phyloP scores from a whole-genome alignment of 441 rosid species.

The Bocquillonia castaneifolia region DNA sequence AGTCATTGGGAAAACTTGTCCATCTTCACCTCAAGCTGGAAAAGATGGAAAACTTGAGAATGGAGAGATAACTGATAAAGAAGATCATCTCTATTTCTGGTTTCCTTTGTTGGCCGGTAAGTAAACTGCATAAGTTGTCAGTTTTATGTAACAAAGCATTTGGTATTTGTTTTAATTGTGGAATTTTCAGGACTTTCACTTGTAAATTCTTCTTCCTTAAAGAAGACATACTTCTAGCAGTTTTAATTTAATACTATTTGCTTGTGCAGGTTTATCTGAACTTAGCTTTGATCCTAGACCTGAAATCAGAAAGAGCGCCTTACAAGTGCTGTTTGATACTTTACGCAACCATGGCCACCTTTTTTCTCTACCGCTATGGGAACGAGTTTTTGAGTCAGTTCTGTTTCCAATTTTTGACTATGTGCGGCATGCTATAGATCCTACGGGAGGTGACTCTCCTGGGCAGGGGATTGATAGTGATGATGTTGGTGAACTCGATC shows the following conservation, averaged over 20 bases:
- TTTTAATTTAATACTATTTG: conserved; percentile 18
- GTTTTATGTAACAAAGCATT: conserved; percentile 9
- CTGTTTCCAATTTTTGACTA: conserved; percentile 98
- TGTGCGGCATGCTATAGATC: conserved; percentile 98
- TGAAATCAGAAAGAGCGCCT: conserved; percentile 96
- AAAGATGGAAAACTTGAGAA: conserved; percentile 61
- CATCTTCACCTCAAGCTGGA: conserved; percentile 47
- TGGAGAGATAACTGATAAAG: conserved; percentile 65
- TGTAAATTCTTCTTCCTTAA: background rate
- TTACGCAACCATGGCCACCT: conserved; percentile 96
- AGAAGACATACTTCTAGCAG: conserved; percentile 1
- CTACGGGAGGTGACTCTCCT: conserved; percentile 68
- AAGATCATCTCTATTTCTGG: conserved; percentile 89
- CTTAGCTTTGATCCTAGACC: conserved; percentile 99
- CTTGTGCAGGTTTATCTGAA: conserved; percentile 85
- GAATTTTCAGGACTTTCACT: conserved; percentile 9
- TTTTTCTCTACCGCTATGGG: conserved; percentile 89
- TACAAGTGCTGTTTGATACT: conserved; percentile 87
- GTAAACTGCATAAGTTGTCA: conserved; percentile 25
- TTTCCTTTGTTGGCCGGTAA: conserved; percentile 97
- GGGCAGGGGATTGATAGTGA: conserved; percentile 61
- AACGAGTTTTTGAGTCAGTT: conserved; percentile 86
- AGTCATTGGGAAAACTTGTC: conserved; percentile 43
- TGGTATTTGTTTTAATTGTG: conserved; percentile 9
- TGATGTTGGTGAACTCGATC: conserved; percentile 63